Base-by-base conservation (phyloP, 2,329 filamentous ascomycete species). In the Xylariomycetidae sp. region DNA sequence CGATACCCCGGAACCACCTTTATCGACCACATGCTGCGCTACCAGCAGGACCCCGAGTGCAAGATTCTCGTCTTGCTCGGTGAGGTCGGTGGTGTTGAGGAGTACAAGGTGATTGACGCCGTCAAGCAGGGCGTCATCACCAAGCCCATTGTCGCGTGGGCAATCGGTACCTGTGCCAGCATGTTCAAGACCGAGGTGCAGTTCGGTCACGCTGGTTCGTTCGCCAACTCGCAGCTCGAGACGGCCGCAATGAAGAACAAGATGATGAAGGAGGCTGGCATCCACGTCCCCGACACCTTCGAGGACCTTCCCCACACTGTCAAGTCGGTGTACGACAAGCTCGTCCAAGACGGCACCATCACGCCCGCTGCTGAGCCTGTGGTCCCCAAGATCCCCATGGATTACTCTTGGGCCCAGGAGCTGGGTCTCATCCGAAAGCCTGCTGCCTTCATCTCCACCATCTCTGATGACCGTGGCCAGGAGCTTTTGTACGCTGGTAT, bases 171-270 rank as follows among this genome's bases (percentile, higher is more conserved):
- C 54, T 95, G 93, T 66, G 92, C 92, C 46, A 90, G 86, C 76
- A 92, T 98, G 88, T 94, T 98, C 76, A 96, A 95, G 82, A 98
- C 92, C 25, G 92, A 98, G 74, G 92, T 98, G 28, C 92, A 98
- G 68, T 98, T 98, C 70, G 92, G 92, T 58, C 92, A 98, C 72
- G 92, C 92, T 55, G 92, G 92, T 68, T 88, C 92, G 34, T 95
- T 95, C 52, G 92, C 92, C 75, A 98, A 98, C 80, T 98, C 92
- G 38, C 85, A 95, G 68, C 87, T 98, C 54, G 92, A 98, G 79
- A 96, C 92, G 40, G 92, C 92, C 37, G 83, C 85, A 39, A 76
- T 76, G 66, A 98, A 98, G 86, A 98, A 98, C 80, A 80, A 92
- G 79, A 76, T 74, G 54, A 98, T 98, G 92, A 82, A 76, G 56